phyloP scores from a whole-genome alignment of 495 filamentous ascomycete species.

The Hypoxylon fuscum region DNA sequence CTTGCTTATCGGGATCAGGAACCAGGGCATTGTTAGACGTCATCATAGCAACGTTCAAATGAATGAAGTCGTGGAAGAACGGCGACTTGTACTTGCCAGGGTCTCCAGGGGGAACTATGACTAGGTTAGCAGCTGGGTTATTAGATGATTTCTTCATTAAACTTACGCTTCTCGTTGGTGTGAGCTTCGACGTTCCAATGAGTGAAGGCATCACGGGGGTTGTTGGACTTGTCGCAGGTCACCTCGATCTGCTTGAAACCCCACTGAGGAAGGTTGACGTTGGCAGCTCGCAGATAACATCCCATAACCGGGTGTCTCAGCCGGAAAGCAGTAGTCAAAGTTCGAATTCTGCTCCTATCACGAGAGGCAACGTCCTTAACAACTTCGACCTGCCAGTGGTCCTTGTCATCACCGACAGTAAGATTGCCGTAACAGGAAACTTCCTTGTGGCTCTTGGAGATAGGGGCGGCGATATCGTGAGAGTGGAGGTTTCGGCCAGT shows the following conservation, averaged over 20 bases:
- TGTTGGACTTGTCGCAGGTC: constrained; percentile 93
- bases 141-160: not conserved
- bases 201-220: constrained; percentile 89
- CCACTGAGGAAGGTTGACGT: constrained; percentile 97
- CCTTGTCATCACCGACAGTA: constrained; percentile 97
- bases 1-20: constrained; percentile 98
- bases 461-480: constrained; percentile 84
- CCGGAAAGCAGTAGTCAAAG: constrained; percentile 92
- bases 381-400: constrained; percentile 96
- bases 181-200: constrained; percentile 99
- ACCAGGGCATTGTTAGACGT: constrained; percentile 99
- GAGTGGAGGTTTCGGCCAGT: constrained; percentile 97
- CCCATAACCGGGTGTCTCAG: constrained; percentile 83
- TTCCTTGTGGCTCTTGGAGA: constrained; percentile 89
- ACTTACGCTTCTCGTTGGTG: constrained; percentile 91
- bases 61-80: constrained; percentile 95
- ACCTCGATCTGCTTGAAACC: constrained; percentile 99
- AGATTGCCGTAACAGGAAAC: constrained; percentile 96
- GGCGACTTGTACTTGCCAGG: constrained; percentile 95
- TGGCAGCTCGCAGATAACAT: constrained; percentile 95
- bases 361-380: constrained; percentile 86
- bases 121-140: constrained; percentile 36
- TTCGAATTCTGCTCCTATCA: constrained; percentile 87
- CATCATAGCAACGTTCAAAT: constrained; percentile 99
- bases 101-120: constrained; percentile 84